Conservation (phyloP, 2,329 filamentous ascomycete genomes). For the Pyrenochaeta sp. region DNA sequence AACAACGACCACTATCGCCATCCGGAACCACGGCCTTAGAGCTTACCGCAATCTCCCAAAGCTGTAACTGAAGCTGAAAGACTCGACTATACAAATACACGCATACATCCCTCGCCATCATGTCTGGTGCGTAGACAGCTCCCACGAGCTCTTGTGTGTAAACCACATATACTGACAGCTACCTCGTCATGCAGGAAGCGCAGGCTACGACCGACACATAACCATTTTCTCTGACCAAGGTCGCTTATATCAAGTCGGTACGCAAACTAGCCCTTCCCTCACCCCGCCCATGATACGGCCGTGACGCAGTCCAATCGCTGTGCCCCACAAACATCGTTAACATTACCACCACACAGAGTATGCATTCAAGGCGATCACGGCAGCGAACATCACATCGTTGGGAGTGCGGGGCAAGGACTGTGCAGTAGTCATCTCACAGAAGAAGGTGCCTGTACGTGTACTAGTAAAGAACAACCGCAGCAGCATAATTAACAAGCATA, state of each 20-base stretch:
- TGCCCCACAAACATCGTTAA: slow-evolving; percentile 19
- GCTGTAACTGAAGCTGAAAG: slow-evolving; percentile 42
- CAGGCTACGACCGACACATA: slow-evolving; percentile 96
- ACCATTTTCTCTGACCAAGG: slow-evolving; percentile 99
- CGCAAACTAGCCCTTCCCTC: slow-evolving; percentile 47
- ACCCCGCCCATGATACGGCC: not conserved
- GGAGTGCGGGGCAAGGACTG: slow-evolving; percentile 96
- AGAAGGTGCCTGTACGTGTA: slow-evolving; percentile 92
- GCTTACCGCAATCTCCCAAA: slow-evolving; percentile 41
- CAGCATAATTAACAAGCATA: slow-evolving; percentile 15
- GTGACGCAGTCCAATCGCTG: slow-evolving; percentile 1
- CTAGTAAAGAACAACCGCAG: slow-evolving; percentile 8
- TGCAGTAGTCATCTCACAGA: slow-evolving; percentile 96
- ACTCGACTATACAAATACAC: slow-evolving; percentile 31
- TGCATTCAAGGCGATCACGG: slow-evolving; percentile 99
- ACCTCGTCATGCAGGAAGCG: slow-evolving; percentile 42
- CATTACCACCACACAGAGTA: slow-evolving; percentile 73
- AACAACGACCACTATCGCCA: slow-evolving; percentile 32
- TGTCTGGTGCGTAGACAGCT: slow-evolving; percentile 50
- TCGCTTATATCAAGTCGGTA: slow-evolving; percentile 99
- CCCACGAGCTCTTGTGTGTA: slow-evolving; percentile 20
- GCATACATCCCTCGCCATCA: slow-evolving; percentile 39
- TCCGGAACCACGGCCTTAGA: slow-evolving; percentile 30
- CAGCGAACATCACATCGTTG: slow-evolving; percentile 98
- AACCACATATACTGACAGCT: slow-evolving; percentile 39